These are phyloP conservation scores for Tulasnella sp. DNA, from an alignment of 768 basidiomycete species.

Conservation along the genomic window DNA sequence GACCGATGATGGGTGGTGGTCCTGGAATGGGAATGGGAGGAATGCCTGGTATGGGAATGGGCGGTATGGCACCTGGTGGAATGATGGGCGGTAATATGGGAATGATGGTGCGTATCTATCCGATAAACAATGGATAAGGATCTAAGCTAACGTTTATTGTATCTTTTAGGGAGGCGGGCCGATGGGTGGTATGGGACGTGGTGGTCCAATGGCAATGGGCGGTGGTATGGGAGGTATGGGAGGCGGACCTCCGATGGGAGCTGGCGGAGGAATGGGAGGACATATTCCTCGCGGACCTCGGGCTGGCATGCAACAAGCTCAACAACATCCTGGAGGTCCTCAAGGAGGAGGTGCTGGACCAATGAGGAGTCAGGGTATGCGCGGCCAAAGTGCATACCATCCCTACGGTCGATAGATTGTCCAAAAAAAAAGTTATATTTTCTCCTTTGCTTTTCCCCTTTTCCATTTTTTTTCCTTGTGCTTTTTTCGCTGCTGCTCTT, in stretches of 20 bases:
- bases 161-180: neutral
- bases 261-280: slow-evolving; percentile 21
- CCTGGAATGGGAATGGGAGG: slow-evolving; percentile 21
- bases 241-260: slow-evolving; percentile 35
- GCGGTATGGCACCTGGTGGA: slow-evolving; percentile 28
- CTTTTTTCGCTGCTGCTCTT: too few relatives aligned
- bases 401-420: slow-evolving; percentile 73
- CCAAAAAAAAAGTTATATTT: too few relatives aligned
- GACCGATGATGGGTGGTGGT: slow-evolving; percentile 35
- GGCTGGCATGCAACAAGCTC: slow-evolving; percentile 4
- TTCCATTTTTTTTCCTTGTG: too few relatives aligned
- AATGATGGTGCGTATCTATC: slow-evolving; percentile 17
- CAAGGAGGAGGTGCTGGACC: slow-evolving; percentile 34
- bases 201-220: slow-evolving; percentile 13
- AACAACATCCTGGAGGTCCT: slow-evolving; percentile 39
- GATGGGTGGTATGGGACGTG: slow-evolving; percentile 15
- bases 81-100: slow-evolving; percentile 28
- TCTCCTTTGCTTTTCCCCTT: too few relatives aligned
- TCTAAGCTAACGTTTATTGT: neutral
- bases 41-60: slow-evolving; percentile 29
- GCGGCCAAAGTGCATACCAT: slow-evolving; percentile 73
- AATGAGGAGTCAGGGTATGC: slow-evolving; percentile 31
- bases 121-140: neutral
- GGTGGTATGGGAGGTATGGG: slow-evolving; percentile 34
- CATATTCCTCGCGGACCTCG: neutral